Evolutionary conservation across 1,284 basidiomycete genomes (phyloP).

Genomic region (Inonotus obliquus): DNA sequence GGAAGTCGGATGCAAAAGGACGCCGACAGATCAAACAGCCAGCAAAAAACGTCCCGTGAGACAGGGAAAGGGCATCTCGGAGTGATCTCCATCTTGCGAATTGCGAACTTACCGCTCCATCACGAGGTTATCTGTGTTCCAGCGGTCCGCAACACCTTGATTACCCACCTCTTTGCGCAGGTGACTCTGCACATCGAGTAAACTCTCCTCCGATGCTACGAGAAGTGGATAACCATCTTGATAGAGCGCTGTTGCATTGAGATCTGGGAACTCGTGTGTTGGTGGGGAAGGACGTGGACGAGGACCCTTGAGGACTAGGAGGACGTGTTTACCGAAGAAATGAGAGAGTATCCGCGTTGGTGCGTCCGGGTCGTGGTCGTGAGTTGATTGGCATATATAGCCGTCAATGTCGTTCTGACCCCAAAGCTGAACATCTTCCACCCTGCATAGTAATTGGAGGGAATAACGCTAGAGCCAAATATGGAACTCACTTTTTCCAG

Average conservation of each 20-base stretch:
- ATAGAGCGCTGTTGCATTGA: slow-evolving; percentile 52
- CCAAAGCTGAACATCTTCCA: slow-evolving; percentile 52
- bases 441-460: slow-evolving; percentile 30
- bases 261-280: slow-evolving; percentile 49
- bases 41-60: slow-evolving; percentile 2
- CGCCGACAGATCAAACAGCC: slow-evolving; percentile 8
- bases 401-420: slow-evolving; percentile 48
- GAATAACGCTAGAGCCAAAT: neutral
- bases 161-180: slow-evolving; percentile 44
- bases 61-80: neutral
- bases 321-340: slow-evolving; percentile 55
- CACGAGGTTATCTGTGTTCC: slow-evolving; percentile 48
- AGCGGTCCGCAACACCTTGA: slow-evolving; percentile 53
- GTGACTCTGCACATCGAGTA: slow-evolving; percentile 42
- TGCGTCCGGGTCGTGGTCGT: slow-evolving; percentile 28
- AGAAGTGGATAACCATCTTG: slow-evolving; percentile 72
- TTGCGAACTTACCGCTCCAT: slow-evolving; percentile 50
- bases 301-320: slow-evolving; percentile 64
- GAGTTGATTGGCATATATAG: slow-evolving; percentile 49
- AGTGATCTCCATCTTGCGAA: neutral
- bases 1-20: slow-evolving; percentile 19
- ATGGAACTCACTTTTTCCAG: slow-evolving; percentile 51
- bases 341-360: slow-evolving; percentile 51
- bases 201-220: slow-evolving; percentile 61
- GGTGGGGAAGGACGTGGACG: slow-evolving; percentile 45